Evolutionary conservation across 2,329 filamentous ascomycete species (phyloP).

Genomic region (Ceratocystis lukuohia): DNA sequence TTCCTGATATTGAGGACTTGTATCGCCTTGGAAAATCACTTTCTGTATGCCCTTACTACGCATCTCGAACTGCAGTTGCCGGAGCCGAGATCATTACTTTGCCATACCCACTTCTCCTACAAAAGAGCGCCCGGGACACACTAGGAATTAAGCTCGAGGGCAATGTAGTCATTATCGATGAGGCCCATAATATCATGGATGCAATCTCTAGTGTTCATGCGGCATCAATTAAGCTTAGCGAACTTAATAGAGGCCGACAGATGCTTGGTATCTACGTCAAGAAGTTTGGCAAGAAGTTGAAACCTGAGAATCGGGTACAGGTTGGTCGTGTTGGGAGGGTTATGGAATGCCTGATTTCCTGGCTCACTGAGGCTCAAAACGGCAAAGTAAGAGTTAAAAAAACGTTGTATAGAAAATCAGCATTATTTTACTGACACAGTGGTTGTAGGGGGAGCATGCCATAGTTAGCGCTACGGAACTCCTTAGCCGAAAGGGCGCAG

Average conservation of each 20-base stretch:
- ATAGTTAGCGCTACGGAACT: constrained; percentile 58
- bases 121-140: constrained; percentile 75
- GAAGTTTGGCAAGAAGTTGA: constrained; percentile 76
- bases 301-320: constrained; percentile 83
- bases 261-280: constrained; percentile 74
- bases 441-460: constrained; percentile 41
- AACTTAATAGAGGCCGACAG: constrained; percentile 57
- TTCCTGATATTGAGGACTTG: constrained; percentile 90
- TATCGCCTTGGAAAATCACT: constrained; percentile 63
- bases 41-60: constrained; percentile 87
- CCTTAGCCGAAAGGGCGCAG: constrained; percentile 70
- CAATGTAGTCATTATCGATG: constrained; percentile 89
- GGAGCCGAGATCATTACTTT: constrained; percentile 81
- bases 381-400: constrained; percentile 32
- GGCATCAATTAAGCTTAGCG: constrained; percentile 56
- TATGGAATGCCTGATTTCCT: constrained; percentile 61
- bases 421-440: background rate
- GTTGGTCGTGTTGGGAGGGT: constrained; percentile 76
- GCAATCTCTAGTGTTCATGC: constrained; percentile 81
- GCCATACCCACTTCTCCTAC: constrained; percentile 80
- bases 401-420: background rate
- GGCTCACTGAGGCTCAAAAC: constrained; percentile 44
- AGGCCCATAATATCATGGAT: constrained; percentile 96
- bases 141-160: constrained; percentile 73
- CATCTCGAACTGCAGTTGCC: constrained; percentile 71